Conservation (phyloP, 129 eudicot species). For the Daucus carota region DNA sequence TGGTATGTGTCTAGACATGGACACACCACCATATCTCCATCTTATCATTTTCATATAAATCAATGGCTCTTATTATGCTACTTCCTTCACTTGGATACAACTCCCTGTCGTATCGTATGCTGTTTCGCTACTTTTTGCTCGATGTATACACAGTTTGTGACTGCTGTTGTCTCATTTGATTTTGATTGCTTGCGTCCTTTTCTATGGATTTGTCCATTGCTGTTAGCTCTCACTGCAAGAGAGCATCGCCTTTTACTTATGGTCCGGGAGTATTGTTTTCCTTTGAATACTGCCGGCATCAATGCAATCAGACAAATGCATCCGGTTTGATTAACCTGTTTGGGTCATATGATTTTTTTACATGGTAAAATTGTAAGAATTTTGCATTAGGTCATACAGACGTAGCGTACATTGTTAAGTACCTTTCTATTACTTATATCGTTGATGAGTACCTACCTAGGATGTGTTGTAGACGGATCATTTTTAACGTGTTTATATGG, state of each 20-base stretch:
- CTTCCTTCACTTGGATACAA: background rate
- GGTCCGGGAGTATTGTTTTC: background rate
- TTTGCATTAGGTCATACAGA: background rate
- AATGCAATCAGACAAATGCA: background rate
- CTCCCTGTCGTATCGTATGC: background rate
- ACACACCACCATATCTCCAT: background rate
- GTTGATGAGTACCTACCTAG: background rate
- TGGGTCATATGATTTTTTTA: background rate
- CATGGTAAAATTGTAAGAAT: background rate
- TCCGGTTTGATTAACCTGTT: background rate
- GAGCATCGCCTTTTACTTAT: background rate
- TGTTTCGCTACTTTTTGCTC: background rate
- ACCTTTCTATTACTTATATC: background rate
- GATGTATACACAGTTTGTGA: background rate
- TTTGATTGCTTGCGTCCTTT: background rate
- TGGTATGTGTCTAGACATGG: background rate
- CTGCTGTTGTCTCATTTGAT: background rate
- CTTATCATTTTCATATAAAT: background rate
- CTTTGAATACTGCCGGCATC: slow-evolving; percentile 8
- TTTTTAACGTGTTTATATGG: background rate
- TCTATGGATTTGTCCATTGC: background rate
- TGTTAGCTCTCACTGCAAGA: background rate
- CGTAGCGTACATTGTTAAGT: background rate
- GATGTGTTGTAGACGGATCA: background rate
- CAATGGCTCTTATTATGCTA: background rate